Base-by-base conservation (phyloP, 1,139 yeast genomes). In the Yamadazyma taylorii region DNA sequence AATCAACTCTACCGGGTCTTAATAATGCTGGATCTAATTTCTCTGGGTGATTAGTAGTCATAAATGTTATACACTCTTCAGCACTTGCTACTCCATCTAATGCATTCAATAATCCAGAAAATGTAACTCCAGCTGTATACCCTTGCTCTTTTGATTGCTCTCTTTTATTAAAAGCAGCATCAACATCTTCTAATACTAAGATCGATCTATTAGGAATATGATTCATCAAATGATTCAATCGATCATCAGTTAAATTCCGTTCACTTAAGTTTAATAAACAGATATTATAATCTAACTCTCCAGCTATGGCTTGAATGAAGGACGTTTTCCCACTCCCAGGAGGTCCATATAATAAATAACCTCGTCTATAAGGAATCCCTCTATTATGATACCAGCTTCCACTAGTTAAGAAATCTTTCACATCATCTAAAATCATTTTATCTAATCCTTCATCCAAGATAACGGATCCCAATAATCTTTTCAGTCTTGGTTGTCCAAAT, bases 21-120 rank as follows among this genome's bases (percentile, higher is more conserved):
- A 85, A 66, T 39, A 85, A 64, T 0, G 94, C 94, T 3, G 88
- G 89, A 54, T 92, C 99, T 30, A 92, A 69, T 45, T 79, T 79
- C 49, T 92, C 97, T 0, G 97, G 97, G 55, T 92, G 98, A 60
- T 92, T 92, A 16, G 98, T 90, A 12, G 99, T 92, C 98, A 92
- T 92, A 61, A 92, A 92, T 0, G 97, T 92, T 29, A 92, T 75
- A 35, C 96, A 85, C 55, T 92, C 98, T 55, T 92, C 98, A 1
- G 97, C 96, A 32, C 96, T 86, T 2, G 97, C 95, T n/a, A 92
- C 98, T 35, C 98, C 99, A 58, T 92, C 99, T 34, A 92, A 70
- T 0, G 98, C 96, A 58, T 92, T 92, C 44, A 92, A 68, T 36
- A 92, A 70, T 0, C 98, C 99, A 34, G 96, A 86, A 56, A 92